A percentile compares a stretch with the other conserved stretches of the same genome.
These are phyloP conservation scores for Alopecurus myosuroides DNA, from an alignment of 176 grass and related monocot species.

Conservation along the genomic window DNA sequence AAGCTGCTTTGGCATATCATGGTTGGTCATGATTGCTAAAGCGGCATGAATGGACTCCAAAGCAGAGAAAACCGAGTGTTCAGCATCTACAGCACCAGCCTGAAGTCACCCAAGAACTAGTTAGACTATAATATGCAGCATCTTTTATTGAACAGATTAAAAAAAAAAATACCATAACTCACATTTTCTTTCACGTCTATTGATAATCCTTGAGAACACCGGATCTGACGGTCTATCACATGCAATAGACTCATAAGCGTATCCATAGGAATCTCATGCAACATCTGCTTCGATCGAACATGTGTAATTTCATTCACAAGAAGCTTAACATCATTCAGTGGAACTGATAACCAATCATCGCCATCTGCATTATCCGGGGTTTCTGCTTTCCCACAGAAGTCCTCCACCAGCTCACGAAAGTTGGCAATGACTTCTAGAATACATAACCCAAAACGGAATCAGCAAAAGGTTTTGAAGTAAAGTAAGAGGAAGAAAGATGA, in stretches of 20 bases:
- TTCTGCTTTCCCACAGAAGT: conserved; percentile 86
- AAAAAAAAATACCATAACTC: conserved; percentile 15
- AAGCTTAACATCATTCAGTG: conserved; percentile 64
- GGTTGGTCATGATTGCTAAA: conserved; percentile 81
- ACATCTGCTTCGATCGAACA: conserved; percentile 65
- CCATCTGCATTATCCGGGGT: conserved; percentile 68
- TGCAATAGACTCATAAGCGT: conserved; percentile 59
- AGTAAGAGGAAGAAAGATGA: conserved; percentile 17
- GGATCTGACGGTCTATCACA: conserved; percentile 89
- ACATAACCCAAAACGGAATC: conserved; percentile 25
- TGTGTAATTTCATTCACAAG: conserved; percentile 85
- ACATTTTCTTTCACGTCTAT: conserved; percentile 85
- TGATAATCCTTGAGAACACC: conserved; percentile 87
- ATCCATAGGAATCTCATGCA: conserved; percentile 82
- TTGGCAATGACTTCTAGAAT: conserved; percentile 58
- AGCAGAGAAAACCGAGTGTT: conserved; percentile 73
- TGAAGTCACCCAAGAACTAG: conserved; percentile 40
- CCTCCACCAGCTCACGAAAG: conserved; percentile 86
- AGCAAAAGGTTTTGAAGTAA: background rate
- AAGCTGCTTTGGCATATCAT: conserved; percentile 97
- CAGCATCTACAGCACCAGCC: conserved; percentile 62
- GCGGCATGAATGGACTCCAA: conserved; percentile 86
- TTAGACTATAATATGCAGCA: conserved; percentile 38
- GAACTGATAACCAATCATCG: conserved; percentile 66
- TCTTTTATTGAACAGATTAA: background rate